phyloP scores from a whole-genome alignment of 169 alveolate genomes.

The Perkinsus chesapeaki region DNA sequence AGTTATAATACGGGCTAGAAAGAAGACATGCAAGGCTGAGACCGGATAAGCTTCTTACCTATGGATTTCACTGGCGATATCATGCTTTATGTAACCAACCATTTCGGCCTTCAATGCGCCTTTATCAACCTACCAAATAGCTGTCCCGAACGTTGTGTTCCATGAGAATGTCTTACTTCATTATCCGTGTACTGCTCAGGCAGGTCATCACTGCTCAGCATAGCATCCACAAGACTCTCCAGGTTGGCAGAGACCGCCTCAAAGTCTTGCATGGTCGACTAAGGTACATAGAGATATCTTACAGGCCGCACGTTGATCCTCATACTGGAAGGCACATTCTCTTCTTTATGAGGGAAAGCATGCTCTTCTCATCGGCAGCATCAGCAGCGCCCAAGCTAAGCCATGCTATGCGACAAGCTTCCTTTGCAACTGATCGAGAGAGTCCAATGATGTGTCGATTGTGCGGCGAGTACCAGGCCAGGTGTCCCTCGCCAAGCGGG shows the following conservation, averaged over 20 bases:
- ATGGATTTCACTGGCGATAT: background rate
- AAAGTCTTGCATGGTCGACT: background rate
- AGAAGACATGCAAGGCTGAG: background rate
- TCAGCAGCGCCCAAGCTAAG: background rate
- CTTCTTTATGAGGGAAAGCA: background rate
- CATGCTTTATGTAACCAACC: background rate
- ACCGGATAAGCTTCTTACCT: background rate
- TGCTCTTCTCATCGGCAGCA: background rate
- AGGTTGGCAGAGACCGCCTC: background rate
- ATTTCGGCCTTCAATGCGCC: background rate
- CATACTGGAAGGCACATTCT: background rate
- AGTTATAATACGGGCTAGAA: background rate
- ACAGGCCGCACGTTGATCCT: background rate
- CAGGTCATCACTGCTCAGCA: background rate
- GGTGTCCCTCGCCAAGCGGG: background rate
- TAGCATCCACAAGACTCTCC: background rate
- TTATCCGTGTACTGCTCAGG: background rate
- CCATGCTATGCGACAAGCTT: background rate
- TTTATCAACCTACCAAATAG: background rate
- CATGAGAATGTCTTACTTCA: background rate
- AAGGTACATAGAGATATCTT: background rate
- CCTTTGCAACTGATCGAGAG: background rate
- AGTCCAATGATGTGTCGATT: background rate
- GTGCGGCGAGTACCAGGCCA: background rate
- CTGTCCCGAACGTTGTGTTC: background rate